Base-by-base conservation (phyloP, 352 stramenopile genomes). In the Phytophthora colocasiae region DNA sequence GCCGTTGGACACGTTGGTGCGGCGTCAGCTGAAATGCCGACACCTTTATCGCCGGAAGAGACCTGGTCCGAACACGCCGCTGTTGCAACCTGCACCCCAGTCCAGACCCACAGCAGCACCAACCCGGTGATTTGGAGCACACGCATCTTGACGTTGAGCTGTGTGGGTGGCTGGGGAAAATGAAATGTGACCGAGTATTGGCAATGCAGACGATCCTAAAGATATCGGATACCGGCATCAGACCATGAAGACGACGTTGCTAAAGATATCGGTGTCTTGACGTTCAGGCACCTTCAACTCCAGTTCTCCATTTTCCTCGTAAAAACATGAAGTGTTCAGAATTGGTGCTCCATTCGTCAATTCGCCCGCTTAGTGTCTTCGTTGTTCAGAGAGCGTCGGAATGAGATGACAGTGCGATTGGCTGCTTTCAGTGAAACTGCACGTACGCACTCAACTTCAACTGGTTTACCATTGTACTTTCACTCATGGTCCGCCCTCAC, bases 11-110 rank as follows among this genome's bases (percentile, higher is more conserved):
- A 85, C 8, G 14, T 38, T 7, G 55, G 34, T 3, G 65, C 54
- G 6, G 68, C 55, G 26, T 74, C 43, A 26, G 48, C 75, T 36
- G 61, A 74, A 53, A 85, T 80, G 12, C 77, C 75, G 6, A 66
- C 75, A 22, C n/a, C 32, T 39, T 69, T 44, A 49, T 85, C 69
- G 17, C 75, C 75, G 2, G 31, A 39, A 6, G 71, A 70, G 15
- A 80, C 71, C n/a, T 60, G 56, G 10, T 69, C 46, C 0, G 63
- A 38, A 40, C 73, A 83, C 4, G 65, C 34, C n/a, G 17, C 58
- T 32, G n/a, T 66, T 15, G 67, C 51, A n/a, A 52, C 24, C 49
- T 66, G 56, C 12, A 65, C 41, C 10, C 61, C 51, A 2, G 46
- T 69, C 62, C 62, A 72, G 36, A 68, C 36, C 51, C 56, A 76